Percentiles rank a stretch among this genome's conserved stretches.
Conservation (phyloP, 192 early-diverging fungal species). For the Kappamyces sp. region DNA sequence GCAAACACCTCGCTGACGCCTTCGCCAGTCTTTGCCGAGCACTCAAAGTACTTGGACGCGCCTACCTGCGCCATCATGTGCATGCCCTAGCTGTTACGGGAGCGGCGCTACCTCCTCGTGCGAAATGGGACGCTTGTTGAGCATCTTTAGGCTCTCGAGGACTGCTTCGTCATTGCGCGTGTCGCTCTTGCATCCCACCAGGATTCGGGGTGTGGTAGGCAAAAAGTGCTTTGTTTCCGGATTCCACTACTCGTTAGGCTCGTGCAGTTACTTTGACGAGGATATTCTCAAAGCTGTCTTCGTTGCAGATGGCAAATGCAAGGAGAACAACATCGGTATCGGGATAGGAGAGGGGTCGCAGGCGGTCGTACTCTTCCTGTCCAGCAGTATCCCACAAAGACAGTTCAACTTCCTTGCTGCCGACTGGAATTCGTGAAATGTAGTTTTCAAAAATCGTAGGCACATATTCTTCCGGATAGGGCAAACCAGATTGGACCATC, state of each 20-base stretch:
- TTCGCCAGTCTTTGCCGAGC: conserved; percentile 68
- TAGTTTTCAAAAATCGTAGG: conserved; percentile 75
- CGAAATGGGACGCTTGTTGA: conserved; percentile 18
- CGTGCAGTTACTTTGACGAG: conserved; percentile 43
- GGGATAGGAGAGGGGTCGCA: conserved; percentile 87
- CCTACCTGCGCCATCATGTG: conserved; percentile 62
- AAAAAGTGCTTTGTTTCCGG: conserved; percentile 81
- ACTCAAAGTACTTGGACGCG: conserved; percentile 76
- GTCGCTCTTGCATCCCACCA: conserved; percentile 55
- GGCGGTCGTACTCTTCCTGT: conserved; percentile 94
- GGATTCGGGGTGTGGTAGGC: conserved; percentile 64
- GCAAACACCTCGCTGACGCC: conserved; percentile 63
- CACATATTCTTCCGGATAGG: conserved; percentile 60
- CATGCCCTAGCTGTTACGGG: conserved; percentile 45
- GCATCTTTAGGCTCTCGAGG: conserved; percentile 22
- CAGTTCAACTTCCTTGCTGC: conserved; percentile 43
- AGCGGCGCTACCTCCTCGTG: conserved; percentile 18
- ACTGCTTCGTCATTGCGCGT: conserved; percentile 29
- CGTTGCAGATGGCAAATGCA: conserved; percentile 75
- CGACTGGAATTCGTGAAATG: conserved; percentile 22
- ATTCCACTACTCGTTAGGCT: conserved; percentile 55
- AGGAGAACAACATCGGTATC: conserved; percentile 76
- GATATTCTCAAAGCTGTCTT: conserved; percentile 77
- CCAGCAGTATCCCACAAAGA: conserved; percentile 95
- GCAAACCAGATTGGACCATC: conserved; percentile 41